These are phyloP conservation scores for Aspergillus taichungensis DNA, from an alignment of 495 filamentous ascomycete species.

Conservation along the genomic window DNA sequence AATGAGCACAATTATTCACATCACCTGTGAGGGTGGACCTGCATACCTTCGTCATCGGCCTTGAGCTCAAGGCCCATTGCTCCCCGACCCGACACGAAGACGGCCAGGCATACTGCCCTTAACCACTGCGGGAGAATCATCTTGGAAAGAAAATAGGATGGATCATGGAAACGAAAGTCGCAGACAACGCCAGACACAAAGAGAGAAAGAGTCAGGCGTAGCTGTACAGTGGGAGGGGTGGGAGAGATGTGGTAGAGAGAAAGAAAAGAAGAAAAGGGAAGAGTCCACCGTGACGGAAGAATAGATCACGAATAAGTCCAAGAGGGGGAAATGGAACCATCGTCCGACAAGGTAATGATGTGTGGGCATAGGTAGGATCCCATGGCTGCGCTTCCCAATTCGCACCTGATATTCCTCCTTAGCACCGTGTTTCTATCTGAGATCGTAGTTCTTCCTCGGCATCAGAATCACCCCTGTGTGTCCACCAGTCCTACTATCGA, in stretches of 20 bases:
- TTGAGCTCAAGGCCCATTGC: constrained; percentile 25
- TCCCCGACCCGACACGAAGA: constrained; percentile 19
- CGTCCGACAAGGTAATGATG: too few species aligned
- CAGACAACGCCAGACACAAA: neutral
- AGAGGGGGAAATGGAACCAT: too few species aligned
- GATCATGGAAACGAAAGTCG: neutral
- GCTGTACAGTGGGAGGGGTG: neutral
- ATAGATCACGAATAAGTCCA: too few species aligned
- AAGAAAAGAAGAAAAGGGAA: too few species aligned
- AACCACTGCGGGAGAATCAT: constrained; percentile 22
- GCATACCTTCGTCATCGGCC: constrained; percentile 25
- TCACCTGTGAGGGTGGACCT: neutral
- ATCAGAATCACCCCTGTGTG: too few species aligned
- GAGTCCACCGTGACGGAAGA: too few species aligned
- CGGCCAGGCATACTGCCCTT: constrained; percentile 13
- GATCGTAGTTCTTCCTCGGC: too few species aligned
- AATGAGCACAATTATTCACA: constrained; percentile 1
- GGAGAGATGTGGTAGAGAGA: neutral
- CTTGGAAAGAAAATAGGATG: neutral
- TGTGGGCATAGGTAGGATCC: too few species aligned
- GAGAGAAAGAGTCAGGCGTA: neutral
- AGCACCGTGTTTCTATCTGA: too few species aligned
- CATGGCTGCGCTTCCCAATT: too few species aligned
- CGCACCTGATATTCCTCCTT: too few species aligned
- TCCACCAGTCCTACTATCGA: too few species aligned